Conservation (phyloP, 192 early-diverging fungal genomes). For the Mortierella hygrophila region DNA sequence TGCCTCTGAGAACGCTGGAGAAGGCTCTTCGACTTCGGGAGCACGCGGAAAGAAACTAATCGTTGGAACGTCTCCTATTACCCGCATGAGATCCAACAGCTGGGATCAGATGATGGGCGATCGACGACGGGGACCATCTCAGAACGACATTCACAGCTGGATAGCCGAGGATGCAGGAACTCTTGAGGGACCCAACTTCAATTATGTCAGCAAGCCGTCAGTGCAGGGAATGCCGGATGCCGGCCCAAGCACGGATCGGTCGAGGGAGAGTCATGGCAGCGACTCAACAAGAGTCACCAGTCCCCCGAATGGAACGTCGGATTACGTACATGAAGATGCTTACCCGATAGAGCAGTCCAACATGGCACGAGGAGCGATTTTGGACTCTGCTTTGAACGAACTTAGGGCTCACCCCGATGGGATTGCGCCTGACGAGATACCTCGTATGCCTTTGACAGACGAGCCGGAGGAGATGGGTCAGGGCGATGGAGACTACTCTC, state of each 20-base stretch:
- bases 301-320: background rate
- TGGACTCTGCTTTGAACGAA: background rate
- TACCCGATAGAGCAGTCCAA: background rate
- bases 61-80: background rate
- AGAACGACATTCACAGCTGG: slow-evolving; percentile 49
- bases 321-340: background rate
- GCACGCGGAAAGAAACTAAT: background rate
- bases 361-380: background rate
- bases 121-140: slow-evolving; percentile 18
- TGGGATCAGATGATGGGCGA: slow-evolving; percentile 15
- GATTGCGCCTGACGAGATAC: slow-evolving; percentile 30
- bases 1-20: background rate
- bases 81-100: slow-evolving; percentile 38
- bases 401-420: slow-evolving; percentile 14
- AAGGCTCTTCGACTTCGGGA: background rate
- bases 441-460: background rate
- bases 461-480: slow-evolving; percentile 22
- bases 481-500: background rate
- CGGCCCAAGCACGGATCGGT: background rate
- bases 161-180: slow-evolving; percentile 42
- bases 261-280: slow-evolving; percentile 8
- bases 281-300: slow-evolving; percentile 11
- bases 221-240: background rate
- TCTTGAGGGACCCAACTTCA: slow-evolving; percentile 28
- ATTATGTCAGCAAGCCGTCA: background rate